Evolutionary conservation across 2,329 filamentous ascomycete species (phyloP), one percentile per base, ranked within the genome.

Genomic region (Magnaporthiopsis poae): DNA sequence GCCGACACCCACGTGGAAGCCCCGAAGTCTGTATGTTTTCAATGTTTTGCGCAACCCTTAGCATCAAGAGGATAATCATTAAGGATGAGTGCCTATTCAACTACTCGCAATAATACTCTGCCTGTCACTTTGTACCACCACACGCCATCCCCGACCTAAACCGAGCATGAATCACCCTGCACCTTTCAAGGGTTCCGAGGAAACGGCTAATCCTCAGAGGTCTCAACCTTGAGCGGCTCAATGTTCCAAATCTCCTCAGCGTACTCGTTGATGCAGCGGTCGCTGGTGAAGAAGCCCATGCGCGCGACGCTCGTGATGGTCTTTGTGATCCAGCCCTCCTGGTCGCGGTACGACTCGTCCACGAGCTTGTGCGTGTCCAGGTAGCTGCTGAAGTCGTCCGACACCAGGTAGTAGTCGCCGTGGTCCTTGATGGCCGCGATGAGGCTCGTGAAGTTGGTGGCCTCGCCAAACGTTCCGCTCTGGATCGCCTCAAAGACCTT

Each of bases 221-320:
- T 39, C 61, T 80, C 78, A 36, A 80, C 80, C 46, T 78, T 78
- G 66, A 95, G 77, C 35, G 94, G 93, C 81, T 98, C 94, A 59
- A 96, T 82, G 74, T 98, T 98, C 95, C 95, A 99, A 76, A 99
- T 97, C 70, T 84, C 88, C 77, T 99, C 94, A 0, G 95, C 95
- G 79, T 99, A 99, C 82, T 97, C 93, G 73, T 94, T 91, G 77
- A 98, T 97, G 79, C 94, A 96, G 59, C 94, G 86, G 77, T 98
- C 94, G 70, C 90, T 94, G 71, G 88, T 93, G 82, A 98, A 98
- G 86, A 98, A 98, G 56, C 94, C 95, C 95, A 99, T 99, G 60
- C 93, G 84, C 8, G 92, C 85, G 25, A 99, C 95, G 68, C 90
- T 90, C 60, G 86, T 88, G 74, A 99, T 98, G 70, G 86, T 89